Base-by-base conservation (phyloP, 2,329 filamentous ascomycete species). In the Sporothrix phasma region DNA sequence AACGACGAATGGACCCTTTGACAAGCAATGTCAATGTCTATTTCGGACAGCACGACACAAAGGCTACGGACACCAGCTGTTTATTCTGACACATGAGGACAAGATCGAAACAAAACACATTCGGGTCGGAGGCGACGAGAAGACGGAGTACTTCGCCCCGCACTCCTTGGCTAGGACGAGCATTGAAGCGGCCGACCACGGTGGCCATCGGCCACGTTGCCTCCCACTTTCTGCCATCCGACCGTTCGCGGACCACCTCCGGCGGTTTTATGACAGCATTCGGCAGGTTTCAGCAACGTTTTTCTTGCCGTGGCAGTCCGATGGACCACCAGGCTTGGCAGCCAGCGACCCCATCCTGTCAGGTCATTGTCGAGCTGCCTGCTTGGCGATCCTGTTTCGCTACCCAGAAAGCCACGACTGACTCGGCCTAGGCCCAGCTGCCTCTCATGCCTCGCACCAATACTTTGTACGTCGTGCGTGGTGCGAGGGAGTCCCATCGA, bases 261-360 rank as follows among this genome's bases (percentile, higher is more conserved):
- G 49, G 39, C 37, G 54, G 45, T 31, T 62, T 62, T 53, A 53
- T 59, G 39, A n/a, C 15, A 31, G 49, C 47, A 53, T 61, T 64
- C 46, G 45, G 61, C 62, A 64, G 26, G 63, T 61, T 61, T 61
- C 62, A 64, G 60, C 53, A 53, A 41, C 31, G 37, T 29, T 24
- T 37, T n/a, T 10, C 10, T n/a, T 26, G 43, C 19, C 34, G 5
- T 45, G 15, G 6, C 47, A 45, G 29, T n/a, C 39, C n/a, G 34
- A 39, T 31, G n/a, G 13, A n/a, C 19, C 31, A 11, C 51, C 4
- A 56, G 31, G 31, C 5, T 56, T 5, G 10, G 39, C 34, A 19
- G 51, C 10, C 31, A 15, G 24, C 22, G n/a, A 56, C 51, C 24
- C 51, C 31, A n/a, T 31, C 7, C 51, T 56, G 19, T n/a, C 17